Evolutionary conservation across 768 basidiomycete genomes (phyloP).

Genomic region (Cystoderma amianthinum): DNA sequence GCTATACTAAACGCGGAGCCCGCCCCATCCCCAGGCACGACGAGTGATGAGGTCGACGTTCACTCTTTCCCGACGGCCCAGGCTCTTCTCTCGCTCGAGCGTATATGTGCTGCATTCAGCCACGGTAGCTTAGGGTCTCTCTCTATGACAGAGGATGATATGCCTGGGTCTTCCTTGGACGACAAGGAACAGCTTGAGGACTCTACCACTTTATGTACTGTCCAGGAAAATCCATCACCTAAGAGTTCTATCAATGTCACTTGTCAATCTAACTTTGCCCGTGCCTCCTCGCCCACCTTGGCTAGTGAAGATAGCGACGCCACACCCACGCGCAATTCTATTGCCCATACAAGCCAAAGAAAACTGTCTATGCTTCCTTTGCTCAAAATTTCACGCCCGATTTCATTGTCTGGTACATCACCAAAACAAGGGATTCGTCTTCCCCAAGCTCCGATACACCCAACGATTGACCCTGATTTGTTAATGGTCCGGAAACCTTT

Average conservation of each 20-base stretch:
- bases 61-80: neutral
- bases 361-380: too few relatives aligned
- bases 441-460: too few relatives aligned
- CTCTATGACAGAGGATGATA: conserved; percentile 12
- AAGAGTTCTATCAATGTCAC: neutral
- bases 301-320: neutral
- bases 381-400: too few relatives aligned
- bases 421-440: too few relatives aligned
- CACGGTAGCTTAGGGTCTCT: conserved; percentile 27
- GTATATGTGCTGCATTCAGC: conserved; percentile 14
- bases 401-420: too few relatives aligned
- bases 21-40: neutral
- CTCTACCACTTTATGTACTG: neutral
- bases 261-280: neutral
- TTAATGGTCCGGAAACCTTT: neutral
- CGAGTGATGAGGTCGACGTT: neutral
- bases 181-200: neutral
- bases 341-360: too few relatives aligned
- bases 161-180: conserved; percentile 1
- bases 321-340: neutral
- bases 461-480: too few relatives aligned
- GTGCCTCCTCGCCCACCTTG: neutral
- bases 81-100: conserved; percentile 8
- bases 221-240: neutral
- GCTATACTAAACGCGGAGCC: neutral